Base-by-base conservation (phyloP, 176 grass and related monocot genomes). In the Oryza coarctata region DNA sequence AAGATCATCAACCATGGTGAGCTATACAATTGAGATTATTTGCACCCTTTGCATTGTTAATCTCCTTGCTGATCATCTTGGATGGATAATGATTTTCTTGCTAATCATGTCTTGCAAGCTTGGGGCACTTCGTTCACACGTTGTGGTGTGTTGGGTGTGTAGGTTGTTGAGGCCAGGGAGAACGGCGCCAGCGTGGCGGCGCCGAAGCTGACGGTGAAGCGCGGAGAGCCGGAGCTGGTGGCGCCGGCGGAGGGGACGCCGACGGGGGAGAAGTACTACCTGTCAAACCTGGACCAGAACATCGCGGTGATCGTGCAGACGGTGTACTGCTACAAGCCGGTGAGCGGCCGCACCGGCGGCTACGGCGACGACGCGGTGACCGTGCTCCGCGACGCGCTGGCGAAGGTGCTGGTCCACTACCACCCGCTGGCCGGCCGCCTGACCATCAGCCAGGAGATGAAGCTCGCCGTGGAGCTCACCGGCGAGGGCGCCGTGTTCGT, bases 251-350 rank as follows among this genome's bases (percentile, higher is more conserved):
- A 71, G 26, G 39, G 79, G 45, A 99, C 96, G 36, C 79, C 90
- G 40, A 94, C 71, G 6, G 96, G 88, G 26, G 87, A 88, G 12
- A 85, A 73, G 30, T 99, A 99, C 88, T 99, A 87, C 88, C 89
- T 99, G n/a, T 95, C 90, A 0, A 99, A 99, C 90, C 89, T 99
- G 31, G 96, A 99, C 87, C 96, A 99, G 86, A 93, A 99, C 83
- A 90, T 99, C 31, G 93, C 91, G 1, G 93, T 99, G 32, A 80
- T 95, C 76, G 89, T 95, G 74, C 91, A 95, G 81, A 99, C 96
- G 0, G 67, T 95, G 8, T 98, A 98, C 89, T 91, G 92, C 85
- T 98, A 90, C 93, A 89, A 89, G 84, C 75, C 87, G 11, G 30
- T 60, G 7, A n/a, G 10, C 60, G 14, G 14, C 15, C 13, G 13